Evolutionary conservation across 257 asterid species (phyloP).

Genomic region (Capsicum pubescens): DNA sequence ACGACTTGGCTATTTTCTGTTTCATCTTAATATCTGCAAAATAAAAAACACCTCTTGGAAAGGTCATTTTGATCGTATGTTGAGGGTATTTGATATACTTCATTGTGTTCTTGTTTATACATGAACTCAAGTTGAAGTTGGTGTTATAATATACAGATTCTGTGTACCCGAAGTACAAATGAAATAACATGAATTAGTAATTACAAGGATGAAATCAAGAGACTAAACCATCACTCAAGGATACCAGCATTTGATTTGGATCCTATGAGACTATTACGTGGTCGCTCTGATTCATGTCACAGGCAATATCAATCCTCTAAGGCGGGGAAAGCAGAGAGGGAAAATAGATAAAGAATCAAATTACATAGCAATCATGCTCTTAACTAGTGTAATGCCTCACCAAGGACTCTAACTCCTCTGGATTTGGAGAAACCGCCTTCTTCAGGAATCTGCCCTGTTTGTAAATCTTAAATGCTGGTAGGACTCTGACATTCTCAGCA

Average conservation of each 20-base stretch:
- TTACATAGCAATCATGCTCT: neutral
- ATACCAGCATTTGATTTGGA: constrained; percentile 28
- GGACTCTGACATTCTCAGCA: constrained; percentile 57
- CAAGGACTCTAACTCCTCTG: constrained; percentile 67
- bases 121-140: too few relatives aligned
- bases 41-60: too few relatives aligned
- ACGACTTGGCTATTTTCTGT: too few relatives aligned
- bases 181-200: constrained; percentile 21
- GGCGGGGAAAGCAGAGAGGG: neutral
- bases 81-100: too few relatives aligned
- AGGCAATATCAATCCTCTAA: neutral
- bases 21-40: too few relatives aligned
- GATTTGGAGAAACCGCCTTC: constrained; percentile 70
- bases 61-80: too few relatives aligned
- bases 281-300: constrained; percentile 2
- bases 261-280: constrained; percentile 23
- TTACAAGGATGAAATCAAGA: neutral
- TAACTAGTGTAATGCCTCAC: constrained; percentile 36
- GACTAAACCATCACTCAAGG: constrained; percentile 25
- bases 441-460: constrained; percentile 56
- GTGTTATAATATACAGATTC: too few relatives aligned
- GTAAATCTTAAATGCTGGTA: constrained; percentile 70
- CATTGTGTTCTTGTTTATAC: too few relatives aligned
- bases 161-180: too few relatives aligned
- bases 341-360: neutral